Conservation (phyloP, 441 rosid genomes). For the Pelargonium fulgidum region DNA sequence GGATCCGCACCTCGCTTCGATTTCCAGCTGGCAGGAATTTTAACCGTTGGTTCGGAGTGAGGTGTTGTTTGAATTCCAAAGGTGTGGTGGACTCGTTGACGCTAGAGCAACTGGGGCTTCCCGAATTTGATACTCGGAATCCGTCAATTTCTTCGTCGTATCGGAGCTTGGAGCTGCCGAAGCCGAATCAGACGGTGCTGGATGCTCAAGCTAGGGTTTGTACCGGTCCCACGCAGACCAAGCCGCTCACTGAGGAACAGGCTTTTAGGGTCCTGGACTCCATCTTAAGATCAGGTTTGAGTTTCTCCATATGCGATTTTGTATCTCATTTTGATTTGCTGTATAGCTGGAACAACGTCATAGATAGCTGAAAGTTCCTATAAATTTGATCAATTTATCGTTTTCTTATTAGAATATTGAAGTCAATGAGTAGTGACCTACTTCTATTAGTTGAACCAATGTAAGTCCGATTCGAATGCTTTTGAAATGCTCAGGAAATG, state of each 20-base stretch:
- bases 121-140: constrained; percentile 52
- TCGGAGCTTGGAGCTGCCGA: constrained; percentile 47
- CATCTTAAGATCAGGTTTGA: constrained; percentile 67
- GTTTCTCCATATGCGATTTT: not conserved
- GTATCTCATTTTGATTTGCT: not conserved
- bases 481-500: not conserved
- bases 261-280: constrained; percentile 72
- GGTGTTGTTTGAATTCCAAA: constrained; percentile 14
- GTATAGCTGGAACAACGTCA: not conserved
- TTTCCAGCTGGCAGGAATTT: constrained; percentile 21
- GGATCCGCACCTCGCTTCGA: constrained; percentile 22
- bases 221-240: constrained; percentile 91
- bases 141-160: constrained; percentile 75
- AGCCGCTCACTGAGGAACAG: constrained; percentile 64
- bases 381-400: not conserved
- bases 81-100: constrained; percentile 41
- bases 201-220: constrained; percentile 97
- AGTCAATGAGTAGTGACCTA: not conserved
- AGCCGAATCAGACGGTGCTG: constrained; percentile 75
- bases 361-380: not conserved
- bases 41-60: constrained; percentile 10
- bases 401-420: not conserved
- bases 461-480: not conserved
- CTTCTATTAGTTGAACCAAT: not conserved
- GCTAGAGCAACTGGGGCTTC: constrained; percentile 52